phyloP scores from a whole-genome alignment of 805 yeast genomes.

The Suhomyces pyralidae region DNA sequence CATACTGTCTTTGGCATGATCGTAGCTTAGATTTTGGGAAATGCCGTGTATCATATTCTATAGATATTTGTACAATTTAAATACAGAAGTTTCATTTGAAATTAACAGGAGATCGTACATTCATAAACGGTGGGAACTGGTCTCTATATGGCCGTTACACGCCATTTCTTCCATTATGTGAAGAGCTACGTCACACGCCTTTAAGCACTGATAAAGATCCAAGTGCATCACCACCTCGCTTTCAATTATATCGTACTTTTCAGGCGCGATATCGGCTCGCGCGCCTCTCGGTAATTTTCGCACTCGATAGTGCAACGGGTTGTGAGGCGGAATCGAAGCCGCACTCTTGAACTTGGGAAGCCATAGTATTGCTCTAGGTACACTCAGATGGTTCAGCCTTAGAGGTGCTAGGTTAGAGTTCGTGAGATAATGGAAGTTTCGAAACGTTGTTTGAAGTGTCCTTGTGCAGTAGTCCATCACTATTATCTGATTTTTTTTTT shows the following conservation, averaged over 20 bases:
- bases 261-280: neutral
- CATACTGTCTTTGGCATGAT: neutral
- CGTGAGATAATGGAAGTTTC: neutral
- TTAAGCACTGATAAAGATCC: slow-evolving; percentile 16
- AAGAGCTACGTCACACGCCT: slow-evolving; percentile 10
- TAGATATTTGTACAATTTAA: neutral
- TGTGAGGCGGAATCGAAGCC: neutral
- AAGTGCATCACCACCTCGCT: slow-evolving; percentile 5
- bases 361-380: slow-evolving; percentile 14
- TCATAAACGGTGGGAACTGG: neutral
- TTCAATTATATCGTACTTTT: slow-evolving; percentile 1
- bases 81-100: neutral
- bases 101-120: no score
- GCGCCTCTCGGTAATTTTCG: neutral
- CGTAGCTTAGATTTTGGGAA: neutral
- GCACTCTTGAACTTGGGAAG: slow-evolving; percentile 14
- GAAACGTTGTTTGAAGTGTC: neutral
- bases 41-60: neutral
- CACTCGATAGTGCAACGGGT: neutral
- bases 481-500: neutral
- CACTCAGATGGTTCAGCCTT: neutral
- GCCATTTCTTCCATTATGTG: neutral
- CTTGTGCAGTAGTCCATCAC: slow-evolving; percentile 3
- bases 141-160: neutral
- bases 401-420: slow-evolving; percentile 3